These are phyloP conservation scores for Allodekkera sacchari DNA, from an alignment of 805 yeast species.

Conservation along the genomic window DNA sequence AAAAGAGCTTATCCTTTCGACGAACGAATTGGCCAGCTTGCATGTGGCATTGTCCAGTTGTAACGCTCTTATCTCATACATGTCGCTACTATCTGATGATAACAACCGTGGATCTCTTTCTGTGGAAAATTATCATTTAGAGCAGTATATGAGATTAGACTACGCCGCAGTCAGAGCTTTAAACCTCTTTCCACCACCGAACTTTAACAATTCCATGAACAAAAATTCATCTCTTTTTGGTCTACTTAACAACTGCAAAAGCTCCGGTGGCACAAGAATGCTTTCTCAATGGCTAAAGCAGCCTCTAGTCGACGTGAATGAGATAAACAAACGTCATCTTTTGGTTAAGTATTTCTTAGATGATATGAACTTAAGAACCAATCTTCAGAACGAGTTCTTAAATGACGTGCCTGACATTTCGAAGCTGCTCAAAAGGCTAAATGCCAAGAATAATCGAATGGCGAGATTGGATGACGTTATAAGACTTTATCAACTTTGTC, in stretches of 20 bases:
- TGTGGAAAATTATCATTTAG: conserved; percentile 59
- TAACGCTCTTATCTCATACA: conserved; percentile 60
- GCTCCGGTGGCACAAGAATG: conserved; percentile 80
- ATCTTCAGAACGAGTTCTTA: conserved; percentile 58
- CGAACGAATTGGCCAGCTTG: conserved; percentile 44
- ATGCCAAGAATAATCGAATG: conserved; percentile 23
- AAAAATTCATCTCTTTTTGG: conserved; percentile 59
- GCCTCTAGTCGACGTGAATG: conserved; percentile 63
- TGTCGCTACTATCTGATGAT: conserved; percentile 54
- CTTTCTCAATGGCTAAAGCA: conserved; percentile 94
- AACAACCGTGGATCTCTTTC: conserved; percentile 45
- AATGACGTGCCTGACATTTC: conserved; percentile 76
- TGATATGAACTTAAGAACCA: conserved; percentile 57
- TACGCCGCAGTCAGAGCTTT: conserved; percentile 83
- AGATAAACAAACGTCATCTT: conserved; percentile 59
- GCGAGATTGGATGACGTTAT: conserved; percentile 84
- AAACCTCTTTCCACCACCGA: conserved; percentile 65
- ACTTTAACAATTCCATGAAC: conserved; percentile 36
- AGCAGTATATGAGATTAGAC: conserved; percentile 85
- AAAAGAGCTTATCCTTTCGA: conserved; percentile 43
- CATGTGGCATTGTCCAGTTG: conserved; percentile 51
- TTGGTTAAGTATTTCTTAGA: conserved; percentile 70
- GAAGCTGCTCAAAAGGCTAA: conserved; percentile 62
- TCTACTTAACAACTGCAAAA: conserved; percentile 78
- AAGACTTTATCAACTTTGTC: conserved; percentile 72